phyloP scores from a whole-genome alignment of 441 rosid species.

The Pelargonium cotyledonis region DNA sequence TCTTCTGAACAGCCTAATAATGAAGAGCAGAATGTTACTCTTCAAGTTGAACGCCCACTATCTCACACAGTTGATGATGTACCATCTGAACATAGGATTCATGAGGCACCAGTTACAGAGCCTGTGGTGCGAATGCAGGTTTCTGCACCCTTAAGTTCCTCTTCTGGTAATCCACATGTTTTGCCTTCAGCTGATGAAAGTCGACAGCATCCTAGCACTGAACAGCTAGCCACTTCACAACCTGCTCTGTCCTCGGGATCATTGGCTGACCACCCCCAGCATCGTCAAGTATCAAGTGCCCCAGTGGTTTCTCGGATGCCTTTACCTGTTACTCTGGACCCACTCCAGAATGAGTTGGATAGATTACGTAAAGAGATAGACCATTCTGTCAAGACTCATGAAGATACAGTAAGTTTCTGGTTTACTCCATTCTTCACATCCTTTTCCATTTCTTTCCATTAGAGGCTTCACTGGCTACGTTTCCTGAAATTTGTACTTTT shows the following conservation, averaged over 20 bases:
- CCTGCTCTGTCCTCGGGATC: constrained; percentile 24
- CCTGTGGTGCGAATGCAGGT: not conserved
- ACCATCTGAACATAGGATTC: not conserved
- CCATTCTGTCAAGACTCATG: constrained; percentile 31
- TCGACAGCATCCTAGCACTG: not conserved
- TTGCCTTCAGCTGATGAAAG: too few species aligned
- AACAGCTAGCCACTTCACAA: not conserved
- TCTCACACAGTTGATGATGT: not conserved
- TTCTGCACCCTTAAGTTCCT: not conserved
- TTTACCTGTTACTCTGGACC: constrained; percentile 37
- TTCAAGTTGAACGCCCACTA: constrained; percentile 13
- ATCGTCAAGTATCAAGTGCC: constrained; percentile 28
- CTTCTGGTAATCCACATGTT: not conserved
- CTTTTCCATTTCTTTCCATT: not conserved
- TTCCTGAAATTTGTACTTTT: not conserved
- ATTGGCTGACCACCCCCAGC: constrained; percentile 20
- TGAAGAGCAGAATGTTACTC: not conserved
- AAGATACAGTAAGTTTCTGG: constrained; percentile 43
- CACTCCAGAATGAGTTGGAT: constrained; percentile 77
- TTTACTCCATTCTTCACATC: not conserved
- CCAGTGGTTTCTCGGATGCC: constrained; percentile 32
- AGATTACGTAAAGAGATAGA: constrained; percentile 50
- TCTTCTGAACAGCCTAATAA: not conserved
- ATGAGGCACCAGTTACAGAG: not conserved
- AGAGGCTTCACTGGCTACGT: not conserved